phyloP scores from a whole-genome alignment of 1,139 yeast genomes.

The Candida freyschussii region DNA sequence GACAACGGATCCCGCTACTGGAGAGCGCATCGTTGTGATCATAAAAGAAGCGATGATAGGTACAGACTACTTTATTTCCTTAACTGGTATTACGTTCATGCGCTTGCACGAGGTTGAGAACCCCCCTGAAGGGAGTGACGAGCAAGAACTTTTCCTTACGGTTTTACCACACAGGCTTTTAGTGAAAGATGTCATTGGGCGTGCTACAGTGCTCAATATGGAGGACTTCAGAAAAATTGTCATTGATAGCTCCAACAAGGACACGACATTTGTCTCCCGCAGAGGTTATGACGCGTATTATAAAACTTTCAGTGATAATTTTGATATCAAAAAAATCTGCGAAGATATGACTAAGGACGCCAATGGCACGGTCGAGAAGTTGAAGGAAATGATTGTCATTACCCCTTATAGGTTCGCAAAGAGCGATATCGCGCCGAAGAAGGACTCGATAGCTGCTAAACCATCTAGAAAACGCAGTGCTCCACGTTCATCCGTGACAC shows the following conservation, averaged over 20 bases:
- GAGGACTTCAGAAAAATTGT: constrained; percentile 15
- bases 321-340: constrained; percentile 14
- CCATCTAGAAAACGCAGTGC: too few relatives aligned
- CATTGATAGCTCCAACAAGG: constrained; percentile 21
- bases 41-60: constrained; percentile 18
- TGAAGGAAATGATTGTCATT: constrained; percentile 15
- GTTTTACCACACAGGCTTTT: constrained; percentile 11
- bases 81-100: constrained; percentile 16
- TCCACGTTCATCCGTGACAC: background rate
- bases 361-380: constrained; percentile 6
- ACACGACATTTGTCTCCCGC: constrained; percentile 19
- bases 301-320: constrained; percentile 9
- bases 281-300: constrained; percentile 23
- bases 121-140: constrained; percentile 11
- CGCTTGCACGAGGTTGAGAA: constrained; percentile 14
- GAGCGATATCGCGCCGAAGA: constrained; percentile 4
- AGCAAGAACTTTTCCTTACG: constrained; percentile 23
- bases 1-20: constrained; percentile 12
- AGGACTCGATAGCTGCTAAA: constrained; percentile 4
- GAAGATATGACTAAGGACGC: constrained; percentile 13
- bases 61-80: constrained; percentile 17
- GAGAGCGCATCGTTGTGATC: constrained; percentile 15
- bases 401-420: too few relatives aligned
- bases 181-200: constrained; percentile 18
- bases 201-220: constrained; percentile 16